Evolutionary conservation across 768 basidiomycete genomes (phyloP), one percentile per base, ranked within the genome.

Genomic region (Collybia sordida): DNA sequence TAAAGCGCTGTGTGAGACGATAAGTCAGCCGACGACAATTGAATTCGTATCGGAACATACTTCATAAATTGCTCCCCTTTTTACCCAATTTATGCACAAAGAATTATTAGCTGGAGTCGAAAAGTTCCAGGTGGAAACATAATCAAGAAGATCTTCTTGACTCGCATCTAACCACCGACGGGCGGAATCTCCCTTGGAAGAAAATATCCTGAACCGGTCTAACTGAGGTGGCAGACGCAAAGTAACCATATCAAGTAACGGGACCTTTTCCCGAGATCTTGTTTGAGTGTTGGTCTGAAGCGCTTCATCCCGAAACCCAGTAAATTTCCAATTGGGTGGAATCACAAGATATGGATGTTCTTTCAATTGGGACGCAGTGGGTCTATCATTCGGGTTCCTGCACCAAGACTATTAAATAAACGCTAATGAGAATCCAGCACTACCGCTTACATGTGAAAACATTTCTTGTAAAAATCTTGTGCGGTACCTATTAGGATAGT

Each of bases 311-410:
- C 45, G 24, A 19, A 81, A 82, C 62, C 81, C 82, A 54, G 72
- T 79, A 74, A 92, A 93, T 42, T 70, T 67, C 90, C 90, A 92
- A 47, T 78, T 83, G 28, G 75, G 73, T 45, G 84, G 80, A 47
- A 90, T 77, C 53, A 66, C 70, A 41, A 93, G 78, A 72, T 90
- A 95, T 19, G 78, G 78, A 66, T 96, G 92, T 53, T 75, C 73
- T 53, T 85, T 78, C 47, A 95, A 78, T 58, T 91, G 87, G 19
- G 79, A 72, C 19, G 93, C 90, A 25, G 72, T 81, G 1, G 92
- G 88, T 24, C 93, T 85, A 57, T 87, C 81, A 39, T 85, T 81
- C 7, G 93, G 93, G 62, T 93, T 83, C 49, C 89, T 91, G 53
- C 18, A 50, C 49, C 43, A 23, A 17, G 19, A 45, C 45, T 7